Conservation (phyloP, 83 land plant species). For the Diphasiastrum complanatum region DNA sequence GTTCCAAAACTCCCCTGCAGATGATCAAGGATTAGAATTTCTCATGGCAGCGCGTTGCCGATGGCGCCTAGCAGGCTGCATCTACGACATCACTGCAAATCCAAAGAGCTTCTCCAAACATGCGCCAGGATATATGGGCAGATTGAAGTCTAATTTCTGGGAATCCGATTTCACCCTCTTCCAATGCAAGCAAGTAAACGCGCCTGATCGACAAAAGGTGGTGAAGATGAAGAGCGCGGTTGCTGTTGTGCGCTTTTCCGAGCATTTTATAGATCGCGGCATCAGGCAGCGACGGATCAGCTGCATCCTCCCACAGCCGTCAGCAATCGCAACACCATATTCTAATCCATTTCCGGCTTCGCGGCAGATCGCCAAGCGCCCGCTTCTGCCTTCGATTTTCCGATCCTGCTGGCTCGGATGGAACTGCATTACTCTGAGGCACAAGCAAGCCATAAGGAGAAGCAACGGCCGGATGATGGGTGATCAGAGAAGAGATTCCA, state of each 20-base stretch:
- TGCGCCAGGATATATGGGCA: conserved; percentile 1
- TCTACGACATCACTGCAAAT: too few species aligned
- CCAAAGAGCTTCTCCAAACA: neutral
- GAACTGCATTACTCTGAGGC: neutral
- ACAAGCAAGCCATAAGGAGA: neutral
- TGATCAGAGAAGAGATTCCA: neutral
- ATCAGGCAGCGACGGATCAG: too few species aligned
- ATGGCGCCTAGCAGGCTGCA: conserved; percentile 6
- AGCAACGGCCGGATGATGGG: neutral
- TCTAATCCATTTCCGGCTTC: neutral
- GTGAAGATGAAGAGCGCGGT: too few species aligned
- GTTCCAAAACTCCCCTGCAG: neutral
- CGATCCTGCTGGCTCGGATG: too few species aligned
- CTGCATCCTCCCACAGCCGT: neutral
- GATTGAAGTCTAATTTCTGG: conserved; percentile 1
- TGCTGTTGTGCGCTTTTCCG: too few species aligned
- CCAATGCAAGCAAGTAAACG: too few species aligned
- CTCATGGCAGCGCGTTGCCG: conserved; percentile 4
- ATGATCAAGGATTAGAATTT: neutral
- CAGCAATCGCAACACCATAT: conserved; percentile 6
- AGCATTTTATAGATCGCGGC: too few species aligned
- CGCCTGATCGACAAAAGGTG: too few species aligned
- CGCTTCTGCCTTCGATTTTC: too few species aligned
- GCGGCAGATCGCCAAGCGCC: too few species aligned
- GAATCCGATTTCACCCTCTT: conserved; percentile 8